Evolutionary conservation across 2,329 filamentous ascomycete species (phyloP), one percentile per base, ranked within the genome.

Genomic region (Drechslerella coelobrocha): DNA sequence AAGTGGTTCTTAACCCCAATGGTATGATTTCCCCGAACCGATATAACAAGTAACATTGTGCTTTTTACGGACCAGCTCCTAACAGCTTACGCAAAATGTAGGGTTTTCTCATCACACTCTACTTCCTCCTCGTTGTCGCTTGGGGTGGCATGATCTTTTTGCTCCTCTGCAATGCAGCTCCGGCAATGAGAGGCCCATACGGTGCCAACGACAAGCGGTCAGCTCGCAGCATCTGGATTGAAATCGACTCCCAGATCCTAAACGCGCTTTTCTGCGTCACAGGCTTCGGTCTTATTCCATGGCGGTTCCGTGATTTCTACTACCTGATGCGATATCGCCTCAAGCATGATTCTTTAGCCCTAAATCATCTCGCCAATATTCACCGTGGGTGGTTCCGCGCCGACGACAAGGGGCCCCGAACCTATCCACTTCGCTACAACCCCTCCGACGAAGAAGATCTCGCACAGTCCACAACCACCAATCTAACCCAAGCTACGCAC

Each of bases 71-170:
- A 51, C 21, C 26, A 41, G 12, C 6, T 14, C n/a, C 55, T 68
- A 51, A 68, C 50, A 26, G n/a, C 29, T 39, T 26, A n/a, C 21
- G 2, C 12, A 14, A n/a, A n/a, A 29, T 51, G 5, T 19, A 75
- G 74, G 91, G 91, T 1, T 91, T 94, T 77, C 81, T 90, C 59
- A 85, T 93, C 41, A 89, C 87, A 1, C 78, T 96, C 4, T 96
- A 95, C 78, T 86, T 88, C 10, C 83, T 94, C 63, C 92, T 93
- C 73, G 52, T 96, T 19, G 85, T 96, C 8, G 92, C 89, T 0
- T 96, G 91, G 91, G 91, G 91, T 55, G 91, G 89, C 65, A 96
- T 96, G 91, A 83, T 96, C 31, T 95, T 96, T 79, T 81, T 96
- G 17, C 82, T 96, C 1, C 85, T 96, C 24, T 89, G 88, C 81